Evolutionary conservation across 1,284 basidiomycete species (phyloP), one percentile per base, ranked within the genome.

Genomic region (Laetiporus sulphureus): DNA sequence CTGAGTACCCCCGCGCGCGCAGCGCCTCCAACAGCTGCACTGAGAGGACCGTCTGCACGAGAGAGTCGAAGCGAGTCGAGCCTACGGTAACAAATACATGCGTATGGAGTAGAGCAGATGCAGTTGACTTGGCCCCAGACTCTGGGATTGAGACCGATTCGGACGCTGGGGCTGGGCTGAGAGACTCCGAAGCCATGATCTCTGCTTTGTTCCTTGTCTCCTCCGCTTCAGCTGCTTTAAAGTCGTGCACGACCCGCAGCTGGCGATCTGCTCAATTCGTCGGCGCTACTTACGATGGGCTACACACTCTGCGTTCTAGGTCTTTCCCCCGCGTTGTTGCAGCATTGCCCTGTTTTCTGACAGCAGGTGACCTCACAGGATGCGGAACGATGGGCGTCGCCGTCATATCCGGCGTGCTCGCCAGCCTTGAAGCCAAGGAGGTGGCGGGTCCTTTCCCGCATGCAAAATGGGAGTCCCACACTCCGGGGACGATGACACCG

Each of bases 311-410:
- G 75, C 54, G 68, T 80, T 29, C 58, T 80, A 66, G 77, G 77
- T 76, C 45, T 42, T 39, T 33, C 34, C 38, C 29, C 18, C 38
- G 47, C 46, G 36, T 46, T 27, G 22, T 42, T 25, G 46, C 32
- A 25, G 13, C 30, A 32, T 29, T 36, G 32, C 24, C 13, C 38
- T 19, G 13, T 24, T n/a, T n/a, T 37, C 41, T 44, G 40, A 46
- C 44, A 23, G 55, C 42, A 36, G 32, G 22, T 15, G 36, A 33
- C 40, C n/a, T n/a, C n/a, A n/a, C 57, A 91, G 93, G 93, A 74
- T 99, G 96, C 66, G 96, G 96, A 44, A 99, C 96, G 5, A 99
- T 99, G 96, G 96, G 96, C 44, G 70, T 98, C 51, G 93, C 96
- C 46, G 79, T 99, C 60, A 78, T 96, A 36, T 96, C 94, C 22